A percentile compares a stretch with the other conserved stretches of the same genome.
phyloP scores from a whole-genome alignment of 1,284 basidiomycete genomes.

The Ganoderma lingzhi region DNA sequence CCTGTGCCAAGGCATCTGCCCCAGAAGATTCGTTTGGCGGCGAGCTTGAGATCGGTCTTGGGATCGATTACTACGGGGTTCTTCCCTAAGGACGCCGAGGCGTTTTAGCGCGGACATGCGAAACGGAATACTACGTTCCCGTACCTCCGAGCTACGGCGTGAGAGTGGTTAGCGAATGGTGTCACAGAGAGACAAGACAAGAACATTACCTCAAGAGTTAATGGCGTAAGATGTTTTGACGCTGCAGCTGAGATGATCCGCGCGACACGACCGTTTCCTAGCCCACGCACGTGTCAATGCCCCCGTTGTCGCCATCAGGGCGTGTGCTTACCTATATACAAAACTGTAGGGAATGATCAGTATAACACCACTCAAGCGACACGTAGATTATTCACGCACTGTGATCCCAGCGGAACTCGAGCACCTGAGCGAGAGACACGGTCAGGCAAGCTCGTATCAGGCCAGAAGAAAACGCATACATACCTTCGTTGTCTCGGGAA shows the following conservation, averaged over 20 bases:
- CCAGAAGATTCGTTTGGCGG: constrained; percentile 77
- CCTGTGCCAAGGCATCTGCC: constrained; percentile 45
- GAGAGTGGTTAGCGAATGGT: no score
- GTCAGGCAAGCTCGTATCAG: not conserved
- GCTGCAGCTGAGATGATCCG: constrained; percentile 84
- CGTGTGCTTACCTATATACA: not conserved
- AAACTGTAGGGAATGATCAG: not conserved
- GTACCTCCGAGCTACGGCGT: not conserved
- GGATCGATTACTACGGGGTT: constrained; percentile 87
- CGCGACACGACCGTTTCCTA: constrained; percentile 78
- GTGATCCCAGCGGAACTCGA: constrained; percentile 89
- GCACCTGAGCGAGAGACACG: constrained; percentile 49
- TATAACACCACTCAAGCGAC: no score
- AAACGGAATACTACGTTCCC: not conserved
- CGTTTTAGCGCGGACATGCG: no score
- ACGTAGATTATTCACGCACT: constrained; percentile 55
- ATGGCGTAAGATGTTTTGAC: constrained; percentile 87
- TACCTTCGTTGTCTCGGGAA: constrained; percentile 79
- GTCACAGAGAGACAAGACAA: no score
- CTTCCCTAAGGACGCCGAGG: constrained; percentile 60
- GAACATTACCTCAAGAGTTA: constrained; percentile 67
- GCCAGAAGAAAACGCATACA: not conserved
- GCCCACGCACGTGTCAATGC: not conserved
- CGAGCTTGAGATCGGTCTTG: constrained; percentile 63
- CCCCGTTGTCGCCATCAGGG: not conserved